A percentile compares a stretch with the other conserved stretches of the same genome.
These are phyloP conservation scores for Funneliformis mosseae DNA, from an alignment of 192 early-diverging fungal genomes.

Conservation along the genomic window DNA sequence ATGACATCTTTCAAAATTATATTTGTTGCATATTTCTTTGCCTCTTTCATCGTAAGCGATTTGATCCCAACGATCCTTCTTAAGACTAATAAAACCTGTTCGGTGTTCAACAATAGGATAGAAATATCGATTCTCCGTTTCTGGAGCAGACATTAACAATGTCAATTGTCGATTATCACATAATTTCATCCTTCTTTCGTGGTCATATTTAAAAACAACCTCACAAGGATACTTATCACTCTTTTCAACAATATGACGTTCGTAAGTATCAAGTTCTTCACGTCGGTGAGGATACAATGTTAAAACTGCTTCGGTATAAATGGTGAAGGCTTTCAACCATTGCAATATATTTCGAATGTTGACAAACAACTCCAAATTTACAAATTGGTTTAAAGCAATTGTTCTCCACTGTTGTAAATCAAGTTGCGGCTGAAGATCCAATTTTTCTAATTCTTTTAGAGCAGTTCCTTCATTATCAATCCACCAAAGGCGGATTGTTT, in stretches of 20 bases:
- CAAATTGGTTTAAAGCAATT: slow-evolving; percentile 7
- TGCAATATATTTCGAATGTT: slow-evolving; percentile 11
- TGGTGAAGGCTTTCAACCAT: slow-evolving; percentile 16
- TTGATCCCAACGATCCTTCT: slow-evolving; percentile 22
- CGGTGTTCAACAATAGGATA: slow-evolving; percentile 19
- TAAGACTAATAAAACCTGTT: slow-evolving; percentile 17
- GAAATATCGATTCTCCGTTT: slow-evolving; percentile 3
- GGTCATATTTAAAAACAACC: slow-evolving; percentile 9
- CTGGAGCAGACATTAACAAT: not conserved
- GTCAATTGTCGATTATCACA: slow-evolving; percentile 20
- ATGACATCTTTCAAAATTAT: slow-evolving; percentile 8
- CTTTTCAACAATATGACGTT: slow-evolving; percentile 17
- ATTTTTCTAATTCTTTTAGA: slow-evolving; percentile 8
- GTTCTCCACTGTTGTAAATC: not conserved
- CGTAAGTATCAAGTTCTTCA: slow-evolving; percentile 20
- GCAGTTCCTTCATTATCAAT: slow-evolving; percentile 20
- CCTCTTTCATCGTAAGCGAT: slow-evolving; percentile 18
- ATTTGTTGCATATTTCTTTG: slow-evolving; percentile 19
- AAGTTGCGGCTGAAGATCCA: slow-evolving; percentile 9
- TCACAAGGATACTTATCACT: slow-evolving; percentile 16
- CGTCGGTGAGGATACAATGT: slow-evolving; percentile 18
- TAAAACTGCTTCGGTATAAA: slow-evolving; percentile 10
- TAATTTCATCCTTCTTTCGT: not conserved
- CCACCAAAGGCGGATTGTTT: slow-evolving; percentile 24
- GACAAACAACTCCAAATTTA: not conserved